These are phyloP conservation scores for Leccinum pachyderme DNA, from an alignment of 1,284 basidiomycete genomes.

Conservation along the genomic window DNA sequence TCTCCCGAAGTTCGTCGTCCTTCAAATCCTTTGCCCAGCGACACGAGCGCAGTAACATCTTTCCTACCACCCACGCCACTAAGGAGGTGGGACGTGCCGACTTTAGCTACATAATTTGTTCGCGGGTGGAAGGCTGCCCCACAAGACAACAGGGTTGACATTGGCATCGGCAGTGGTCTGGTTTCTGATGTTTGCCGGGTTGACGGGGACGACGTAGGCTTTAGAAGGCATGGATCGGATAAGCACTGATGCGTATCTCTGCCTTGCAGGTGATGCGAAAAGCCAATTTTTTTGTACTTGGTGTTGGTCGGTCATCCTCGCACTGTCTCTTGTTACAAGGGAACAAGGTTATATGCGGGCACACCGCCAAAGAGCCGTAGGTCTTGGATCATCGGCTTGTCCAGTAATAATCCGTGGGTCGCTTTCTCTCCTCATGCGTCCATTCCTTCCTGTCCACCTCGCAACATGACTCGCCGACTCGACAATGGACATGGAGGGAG, in stretches of 20 bases:
- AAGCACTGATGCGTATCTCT: constrained; percentile 22
- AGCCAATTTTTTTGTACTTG: no score
- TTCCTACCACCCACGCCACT: constrained; percentile 45
- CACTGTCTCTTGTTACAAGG: no score
- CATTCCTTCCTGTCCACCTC: no score
- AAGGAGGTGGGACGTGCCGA: constrained; percentile 64
- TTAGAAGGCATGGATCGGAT: constrained; percentile 38
- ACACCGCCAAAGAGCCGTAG: no score
- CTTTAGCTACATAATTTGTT: constrained; percentile 56
- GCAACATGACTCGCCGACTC: no score
- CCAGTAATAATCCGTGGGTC: no score
- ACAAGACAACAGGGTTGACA: constrained; percentile 41
- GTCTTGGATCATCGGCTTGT: no score
- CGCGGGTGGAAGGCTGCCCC: constrained; percentile 39
- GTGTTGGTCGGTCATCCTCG: no score
- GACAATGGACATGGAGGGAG: no score
- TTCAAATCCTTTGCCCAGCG: constrained; percentile 61
- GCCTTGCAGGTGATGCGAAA: no score
- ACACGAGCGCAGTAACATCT: constrained; percentile 53
- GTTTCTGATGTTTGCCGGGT: constrained; percentile 36
- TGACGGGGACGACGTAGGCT: constrained; percentile 44
- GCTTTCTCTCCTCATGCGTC: no score
- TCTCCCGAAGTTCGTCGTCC: constrained; percentile 53
- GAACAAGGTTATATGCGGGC: no score
- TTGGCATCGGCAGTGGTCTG: constrained; percentile 14